Base-by-base conservation (phyloP, 208 protist genomes). In the Leishmania tarentolae region DNA sequence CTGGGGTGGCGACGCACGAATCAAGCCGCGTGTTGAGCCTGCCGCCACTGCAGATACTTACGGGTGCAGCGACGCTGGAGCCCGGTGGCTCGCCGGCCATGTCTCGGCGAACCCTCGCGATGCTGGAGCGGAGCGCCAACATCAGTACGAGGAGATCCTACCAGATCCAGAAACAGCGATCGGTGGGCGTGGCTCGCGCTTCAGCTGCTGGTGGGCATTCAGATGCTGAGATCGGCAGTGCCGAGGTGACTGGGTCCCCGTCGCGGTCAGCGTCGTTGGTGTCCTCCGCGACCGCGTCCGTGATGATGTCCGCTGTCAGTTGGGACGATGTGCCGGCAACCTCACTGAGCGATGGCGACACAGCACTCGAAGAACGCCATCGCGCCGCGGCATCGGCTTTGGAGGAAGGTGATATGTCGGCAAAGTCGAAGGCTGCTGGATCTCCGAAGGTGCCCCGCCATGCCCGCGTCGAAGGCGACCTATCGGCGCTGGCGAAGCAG, bases 231-330 rank as follows among this genome's bases (percentile, higher is more conserved):
- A 56, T n/a, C 61, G 13, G 15, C 24, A n/a, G 47, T 31, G 37
- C 44, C 37, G 37, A 63, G 24, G 17, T 53, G 2, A 52, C 37
- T 31, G 21, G n/a, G 7, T 53, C n/a, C 44, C 76, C 47, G 7
- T 61, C 68, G 28, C 70, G 69, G 57, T 56, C 71, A 4, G 56
- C 76, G 52, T 72, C 75, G 13, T 61, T 21, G 6, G n/a, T 21
- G 35, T 70, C 75, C 21, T 52, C 66, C n/a, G 52, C 69, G 0
- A 37, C 72, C 15, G 53, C 68, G 42, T 81, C 78, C 31, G 82
- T 81, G 35, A 40, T 37, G 46, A 85, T 81, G 82, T 85, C 82
- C 11, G 78, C 82, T 17, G 82, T 79, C 8, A 76, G 72, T 50
- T 42, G 31, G 72, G 35, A 15, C 52, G 50, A 44, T 31, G 50